Conservation (phyloP, 129 eudicot species). For the Kitagawia praeruptora region DNA sequence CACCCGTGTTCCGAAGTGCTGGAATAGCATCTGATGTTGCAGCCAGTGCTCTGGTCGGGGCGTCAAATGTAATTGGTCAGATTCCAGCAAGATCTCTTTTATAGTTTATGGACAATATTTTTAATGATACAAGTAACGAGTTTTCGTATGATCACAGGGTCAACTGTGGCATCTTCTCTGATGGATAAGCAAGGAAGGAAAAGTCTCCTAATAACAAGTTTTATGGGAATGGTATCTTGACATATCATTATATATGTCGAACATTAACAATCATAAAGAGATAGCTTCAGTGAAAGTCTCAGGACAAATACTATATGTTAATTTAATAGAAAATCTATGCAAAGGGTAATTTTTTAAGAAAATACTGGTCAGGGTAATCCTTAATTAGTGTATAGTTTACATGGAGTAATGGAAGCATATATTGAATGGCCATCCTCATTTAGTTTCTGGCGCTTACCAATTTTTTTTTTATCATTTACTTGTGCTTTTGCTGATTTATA, state of each 20-base stretch:
- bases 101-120: neutral
- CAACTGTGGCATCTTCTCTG: slow-evolving; percentile 76
- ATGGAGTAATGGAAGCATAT: neutral
- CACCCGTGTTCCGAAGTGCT: slow-evolving; percentile 88
- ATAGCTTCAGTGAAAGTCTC: neutral
- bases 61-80: slow-evolving; percentile 83
- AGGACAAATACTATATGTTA: neutral
- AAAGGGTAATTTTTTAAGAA: neutral
- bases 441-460: neutral
- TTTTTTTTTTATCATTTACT: neutral
- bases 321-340: neutral
- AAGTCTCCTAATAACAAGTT: slow-evolving; percentile 88
- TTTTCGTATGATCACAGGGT: slow-evolving; percentile 35
- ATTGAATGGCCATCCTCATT: neutral
- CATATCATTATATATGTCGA: too few species aligned
- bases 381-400: neutral
- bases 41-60: slow-evolving; percentile 98
- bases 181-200: slow-evolving; percentile 96
- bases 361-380: too few species aligned
- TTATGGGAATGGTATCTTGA: slow-evolving; percentile 68
- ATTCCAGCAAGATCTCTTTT: slow-evolving; percentile 6
- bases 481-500: neutral
- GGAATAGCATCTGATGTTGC: slow-evolving; percentile 92
- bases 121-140: too few species aligned
- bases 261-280: too few species aligned